Percentiles rank a stretch among this genome's conserved stretches.
These are phyloP conservation scores for Hypoxylon perforatum DNA, from an alignment of 495 filamentous ascomycete species.

Conservation along the genomic window DNA sequence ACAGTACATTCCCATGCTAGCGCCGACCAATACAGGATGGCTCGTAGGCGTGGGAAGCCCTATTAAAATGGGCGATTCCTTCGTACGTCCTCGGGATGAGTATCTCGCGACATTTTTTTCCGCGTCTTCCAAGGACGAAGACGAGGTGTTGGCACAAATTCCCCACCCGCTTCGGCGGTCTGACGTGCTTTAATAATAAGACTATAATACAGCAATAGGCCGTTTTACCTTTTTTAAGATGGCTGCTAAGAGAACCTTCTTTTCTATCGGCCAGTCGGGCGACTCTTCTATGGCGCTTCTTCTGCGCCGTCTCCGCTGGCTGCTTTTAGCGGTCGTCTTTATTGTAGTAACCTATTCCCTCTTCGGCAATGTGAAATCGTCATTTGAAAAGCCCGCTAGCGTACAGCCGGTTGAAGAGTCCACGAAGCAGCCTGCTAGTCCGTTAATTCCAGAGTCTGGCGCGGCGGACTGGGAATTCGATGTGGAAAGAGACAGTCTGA, in stretches of 20 bases:
- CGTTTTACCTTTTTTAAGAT: conserved; percentile 16
- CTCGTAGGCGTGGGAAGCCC: conserved; percentile 8
- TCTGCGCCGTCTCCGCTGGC: conserved; percentile 31
- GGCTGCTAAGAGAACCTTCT: conserved; percentile 27
- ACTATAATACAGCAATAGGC: not conserved
- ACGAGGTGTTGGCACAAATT: conserved; percentile 17
- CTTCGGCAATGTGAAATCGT: conserved; percentile 15
- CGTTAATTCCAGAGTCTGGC: not conserved
- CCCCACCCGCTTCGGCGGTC: conserved; percentile 11
- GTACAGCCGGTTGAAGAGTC: not conserved
- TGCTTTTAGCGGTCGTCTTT: conserved; percentile 31
- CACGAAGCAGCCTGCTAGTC: not conserved
- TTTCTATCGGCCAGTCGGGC: conserved; percentile 19
- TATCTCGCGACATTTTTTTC: conserved; percentile 12
- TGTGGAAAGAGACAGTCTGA: conserved; percentile 23
- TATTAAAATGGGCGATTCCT: conserved; percentile 21
- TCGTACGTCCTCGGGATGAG: conserved; percentile 4
- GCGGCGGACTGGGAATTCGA: conserved; percentile 29
- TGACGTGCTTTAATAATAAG: not conserved
- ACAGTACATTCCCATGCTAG: conserved; percentile 7
- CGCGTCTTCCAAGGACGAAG: not conserved
- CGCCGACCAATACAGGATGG: conserved; percentile 9
- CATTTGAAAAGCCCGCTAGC: conserved; percentile 10
- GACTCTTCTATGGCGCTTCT: conserved; percentile 35
- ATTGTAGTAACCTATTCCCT: conserved; percentile 14